phyloP scores from a whole-genome alignment of 768 basidiomycete species.

The Suillus discolor region DNA sequence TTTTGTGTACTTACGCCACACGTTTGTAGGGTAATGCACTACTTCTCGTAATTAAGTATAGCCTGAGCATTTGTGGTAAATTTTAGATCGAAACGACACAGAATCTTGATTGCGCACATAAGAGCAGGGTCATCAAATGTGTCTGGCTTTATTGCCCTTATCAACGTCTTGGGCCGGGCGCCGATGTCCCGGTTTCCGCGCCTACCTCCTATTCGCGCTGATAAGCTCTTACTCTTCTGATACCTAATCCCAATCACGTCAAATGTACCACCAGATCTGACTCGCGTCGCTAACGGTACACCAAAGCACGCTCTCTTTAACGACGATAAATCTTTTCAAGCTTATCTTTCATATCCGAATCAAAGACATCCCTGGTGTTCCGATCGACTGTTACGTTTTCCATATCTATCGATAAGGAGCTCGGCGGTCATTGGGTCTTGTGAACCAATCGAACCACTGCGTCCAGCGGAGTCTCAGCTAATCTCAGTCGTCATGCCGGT shows the following conservation, averaged over 20 bases:
- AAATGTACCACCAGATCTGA: background rate
- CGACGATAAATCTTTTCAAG: background rate
- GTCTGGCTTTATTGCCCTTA: background rate
- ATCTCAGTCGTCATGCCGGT: background rate
- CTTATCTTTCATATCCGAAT: constrained; percentile 5
- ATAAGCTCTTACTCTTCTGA: constrained; percentile 5
- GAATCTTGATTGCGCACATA: background rate
- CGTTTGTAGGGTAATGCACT: constrained; percentile 7
- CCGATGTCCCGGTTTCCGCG: background rate
- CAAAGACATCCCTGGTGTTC: background rate
- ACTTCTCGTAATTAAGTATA: background rate
- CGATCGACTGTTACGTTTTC: background rate
- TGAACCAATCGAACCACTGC: background rate
- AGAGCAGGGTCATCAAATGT: background rate
- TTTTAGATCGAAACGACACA: background rate
- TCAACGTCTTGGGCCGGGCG: constrained; percentile 1
- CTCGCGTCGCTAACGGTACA: background rate
- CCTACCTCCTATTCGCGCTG: background rate
- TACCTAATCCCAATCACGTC: background rate
- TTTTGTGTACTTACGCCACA: background rate
- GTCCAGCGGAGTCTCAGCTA: background rate
- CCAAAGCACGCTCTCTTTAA: background rate
- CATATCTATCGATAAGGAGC: constrained; percentile 4
- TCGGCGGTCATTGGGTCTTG: background rate
- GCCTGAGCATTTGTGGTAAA: background rate